Evolutionary conservation across 1,139 yeast species (phyloP), one percentile per base, ranked within the genome.

Genomic region (Groenewaldozyma sp.): DNA sequence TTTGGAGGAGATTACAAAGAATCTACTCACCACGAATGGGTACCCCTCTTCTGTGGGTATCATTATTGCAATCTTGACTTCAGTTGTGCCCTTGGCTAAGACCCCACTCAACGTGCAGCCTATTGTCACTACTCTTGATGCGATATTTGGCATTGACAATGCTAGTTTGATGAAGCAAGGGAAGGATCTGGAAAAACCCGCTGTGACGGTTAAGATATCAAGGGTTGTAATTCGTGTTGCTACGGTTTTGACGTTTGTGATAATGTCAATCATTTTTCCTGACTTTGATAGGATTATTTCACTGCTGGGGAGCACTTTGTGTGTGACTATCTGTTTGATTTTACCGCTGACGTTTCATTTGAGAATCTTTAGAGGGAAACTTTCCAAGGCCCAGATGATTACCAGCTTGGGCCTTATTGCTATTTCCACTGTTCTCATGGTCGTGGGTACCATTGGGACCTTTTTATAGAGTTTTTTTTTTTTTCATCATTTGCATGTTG

Each of bases 71-170:
- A 71, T 72, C 0, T 64, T 84, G 36, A 82, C 87, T 66, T 83
- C 94, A 29, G 53, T 87, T 31, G 76, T 88, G 21, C 96, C 97
- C 1, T 60, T 87, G 33, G 87, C 95, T 1, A 88, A 88, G 55
- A 76, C 91, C 1, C 95, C 97, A 0, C 67, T 88, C 37, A 82
- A 80, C 52, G 87, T 93, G 6, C 76, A 91, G 51, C 97, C 97
- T 1, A 80, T 88, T 32, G 75, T 84, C 17, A 73, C 91, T 4
- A 80, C 93, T 0, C 57, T 76, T 11, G 84, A 78, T 46, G 60
- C 65, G 14, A 44, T 72, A 21, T 48, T 65, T 27, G 65, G 64
- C 5, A 58, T 68, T 7, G 57, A 58, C 28, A 34, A 33, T 19
- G 31, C 36, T 11, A 17, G 24, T 28, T n/a, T 22, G 31, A 34